Conservation (phyloP, 2,329 filamentous ascomycete species). For the Herpotrichia juniperi region DNA sequence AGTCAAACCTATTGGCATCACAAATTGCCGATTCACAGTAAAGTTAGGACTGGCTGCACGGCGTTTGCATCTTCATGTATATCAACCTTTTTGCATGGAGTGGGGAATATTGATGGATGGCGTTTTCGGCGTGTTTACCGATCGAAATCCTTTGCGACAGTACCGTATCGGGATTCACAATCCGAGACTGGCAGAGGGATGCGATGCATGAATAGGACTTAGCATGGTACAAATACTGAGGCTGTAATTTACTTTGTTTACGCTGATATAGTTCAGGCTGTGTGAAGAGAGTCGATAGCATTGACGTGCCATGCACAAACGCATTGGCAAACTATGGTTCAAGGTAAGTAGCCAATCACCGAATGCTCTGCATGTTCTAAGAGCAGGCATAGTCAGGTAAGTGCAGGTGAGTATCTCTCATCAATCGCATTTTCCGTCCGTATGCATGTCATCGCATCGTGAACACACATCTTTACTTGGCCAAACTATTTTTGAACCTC, state of each 20-base stretch:
- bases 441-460: background rate
- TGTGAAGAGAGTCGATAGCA: background rate
- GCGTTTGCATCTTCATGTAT: slow-evolving; percentile 2
- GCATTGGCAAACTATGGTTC: background rate
- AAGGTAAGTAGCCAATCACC: background rate
- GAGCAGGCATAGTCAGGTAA: background rate
- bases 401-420: background rate
- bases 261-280: slow-evolving; percentile 3
- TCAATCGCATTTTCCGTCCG: background rate
- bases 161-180: no score
- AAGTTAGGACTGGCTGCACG: background rate
- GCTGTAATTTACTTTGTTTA: slow-evolving; percentile 2
- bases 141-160: background rate
- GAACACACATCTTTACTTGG: background rate
- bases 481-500: slow-evolving; percentile 10
- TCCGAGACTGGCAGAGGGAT: background rate
- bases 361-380: background rate
- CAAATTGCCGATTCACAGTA: background rate
- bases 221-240: slow-evolving; percentile 4
- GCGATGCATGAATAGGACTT: background rate
- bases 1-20: background rate
- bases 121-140: background rate
- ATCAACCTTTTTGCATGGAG: slow-evolving; percentile 1
- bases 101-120: background rate
- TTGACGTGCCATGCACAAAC: background rate